Evolutionary conservation across 495 filamentous ascomycete species (phyloP).

Genomic region (Annulohypoxylon bovei): DNA sequence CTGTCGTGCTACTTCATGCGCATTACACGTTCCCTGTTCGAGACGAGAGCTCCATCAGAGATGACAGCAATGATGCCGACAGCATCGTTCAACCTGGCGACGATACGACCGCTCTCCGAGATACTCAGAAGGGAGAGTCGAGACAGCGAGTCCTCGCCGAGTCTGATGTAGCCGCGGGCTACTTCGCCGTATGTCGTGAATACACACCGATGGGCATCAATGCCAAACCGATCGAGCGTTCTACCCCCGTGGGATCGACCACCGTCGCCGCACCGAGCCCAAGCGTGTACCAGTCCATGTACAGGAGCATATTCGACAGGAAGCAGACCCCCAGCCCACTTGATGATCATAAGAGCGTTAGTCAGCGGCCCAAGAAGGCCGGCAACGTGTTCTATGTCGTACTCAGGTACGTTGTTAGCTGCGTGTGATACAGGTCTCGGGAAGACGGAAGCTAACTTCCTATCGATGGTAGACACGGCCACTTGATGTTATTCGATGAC

Average conservation of each 20-base stretch:
- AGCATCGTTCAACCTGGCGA: constrained; percentile 61
- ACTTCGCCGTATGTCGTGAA: constrained; percentile 94
- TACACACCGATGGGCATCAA: constrained; percentile 90
- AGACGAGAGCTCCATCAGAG: constrained; percentile 43
- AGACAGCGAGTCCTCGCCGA: constrained; percentile 62
- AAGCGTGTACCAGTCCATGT: constrained; percentile 98
- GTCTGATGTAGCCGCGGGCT: constrained; percentile 87
- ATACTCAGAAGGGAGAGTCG: constrained; percentile 55
- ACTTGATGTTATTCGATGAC: constrained; percentile 97
- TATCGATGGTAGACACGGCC: constrained; percentile 75
- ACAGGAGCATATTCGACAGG: constrained; percentile 92
- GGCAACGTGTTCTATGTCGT: constrained; percentile 96
- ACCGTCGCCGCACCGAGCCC: constrained; percentile 77
- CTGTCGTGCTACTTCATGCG: constrained; percentile 70
- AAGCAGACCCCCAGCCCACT: constrained; percentile 65
- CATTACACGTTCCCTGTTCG: constrained; percentile 72
- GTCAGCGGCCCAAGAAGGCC: constrained; percentile 74
- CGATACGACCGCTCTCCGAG: constrained; percentile 57
- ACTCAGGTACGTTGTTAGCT: constrained; percentile 67
- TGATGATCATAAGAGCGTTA: constrained; percentile 56
- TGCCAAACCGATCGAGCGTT: constrained; percentile 89
- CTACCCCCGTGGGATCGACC: constrained; percentile 78
- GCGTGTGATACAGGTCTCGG: constrained; percentile 8
- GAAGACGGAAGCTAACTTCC: not conserved
- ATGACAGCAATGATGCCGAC: constrained; percentile 43